Evolutionary conservation across 2,329 filamentous ascomycete genomes (phyloP).

Genomic region (Clarireedia paspali): DNA sequence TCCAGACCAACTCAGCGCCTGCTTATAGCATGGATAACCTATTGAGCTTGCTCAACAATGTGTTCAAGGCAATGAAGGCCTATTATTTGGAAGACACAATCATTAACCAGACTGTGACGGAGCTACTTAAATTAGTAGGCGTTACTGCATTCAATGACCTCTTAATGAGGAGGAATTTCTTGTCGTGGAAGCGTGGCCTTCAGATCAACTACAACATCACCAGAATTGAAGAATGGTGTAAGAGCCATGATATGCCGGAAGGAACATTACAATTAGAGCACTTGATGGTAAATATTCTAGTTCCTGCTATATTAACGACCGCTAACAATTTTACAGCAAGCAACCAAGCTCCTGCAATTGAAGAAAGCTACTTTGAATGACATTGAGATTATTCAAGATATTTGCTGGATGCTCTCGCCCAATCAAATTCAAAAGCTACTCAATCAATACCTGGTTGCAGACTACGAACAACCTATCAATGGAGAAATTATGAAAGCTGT

Average conservation of each 20-base stretch:
- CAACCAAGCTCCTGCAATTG: constrained; percentile 92
- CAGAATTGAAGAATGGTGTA: constrained; percentile 98
- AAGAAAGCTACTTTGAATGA: constrained; percentile 99
- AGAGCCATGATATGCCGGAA: constrained; percentile 99
- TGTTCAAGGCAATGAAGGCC: constrained; percentile 97
- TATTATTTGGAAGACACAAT: constrained; percentile 97
- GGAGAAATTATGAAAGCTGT: constrained; percentile 99
- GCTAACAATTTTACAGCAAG: constrained; percentile 55
- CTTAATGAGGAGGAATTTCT: constrained; percentile 94
- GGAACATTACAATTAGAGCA: constrained; percentile 96
- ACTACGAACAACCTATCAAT: constrained; percentile 99
- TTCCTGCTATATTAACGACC: constrained; percentile 23
- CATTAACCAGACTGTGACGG: constrained; percentile 90
- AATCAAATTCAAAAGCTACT: constrained; percentile 99
- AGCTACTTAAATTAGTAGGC: constrained; percentile 85
- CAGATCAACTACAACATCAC: constrained; percentile 99
- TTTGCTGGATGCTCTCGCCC: constrained; percentile 99
- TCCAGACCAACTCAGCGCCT: constrained; percentile 81
- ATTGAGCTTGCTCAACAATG: constrained; percentile 88
- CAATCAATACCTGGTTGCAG: constrained; percentile 96
- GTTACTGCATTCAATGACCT: constrained; percentile 98
- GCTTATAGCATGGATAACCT: constrained; percentile 99
- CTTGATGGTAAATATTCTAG: constrained; percentile 63
- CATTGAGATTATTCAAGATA: constrained; percentile 99
- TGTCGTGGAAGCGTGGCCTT: constrained; percentile 97